Evolutionary conservation across 2,329 filamentous ascomycete genomes (phyloP), one percentile per base, ranked within the genome.

Genomic region (Verticillium longisporum): DNA sequence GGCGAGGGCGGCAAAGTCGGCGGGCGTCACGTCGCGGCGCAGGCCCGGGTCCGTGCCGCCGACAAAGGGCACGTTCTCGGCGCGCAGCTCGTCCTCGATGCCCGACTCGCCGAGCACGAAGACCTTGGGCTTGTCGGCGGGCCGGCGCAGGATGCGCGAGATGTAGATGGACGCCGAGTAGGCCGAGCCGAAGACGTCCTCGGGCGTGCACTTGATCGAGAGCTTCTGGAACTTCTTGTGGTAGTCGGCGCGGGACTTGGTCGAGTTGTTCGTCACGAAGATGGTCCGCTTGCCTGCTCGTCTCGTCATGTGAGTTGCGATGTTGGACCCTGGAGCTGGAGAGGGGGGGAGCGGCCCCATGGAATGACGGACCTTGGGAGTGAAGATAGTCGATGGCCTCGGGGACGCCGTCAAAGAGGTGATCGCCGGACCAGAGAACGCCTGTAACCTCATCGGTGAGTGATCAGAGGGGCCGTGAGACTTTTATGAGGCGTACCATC

Each of bases 251-350:
- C 95, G 89, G 11, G 94, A 97, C 74, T 99, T 99, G 61, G 95
- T 98, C 71, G 92, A 97, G 80, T 99, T 99, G 79, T 99, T 99
- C 50, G 95, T 99, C 59, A 99, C 95, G 72, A 99, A 99, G 60
- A 99, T 88, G 37, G 95, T 84, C 72, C 89, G 89, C 76, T 99
- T 99, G 72, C 91, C 93, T 95, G 59, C 33, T 14, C 9, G 18
- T 21, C 18, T 21, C 18, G 6, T 33, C 3, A 11, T 38, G 15
- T 45, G 14, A 54, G 55, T 21, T 26, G 13, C 18, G 15, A 21
- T 15, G 33, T 7, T 33, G 18, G 38, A 38, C 41, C 64, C 59
- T 38, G 57, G 15, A 18, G 38, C 18, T n/a, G 4, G n/a, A 11
- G n/a, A 18, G 45, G 18, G 18, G 18, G 18, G 6, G 1, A 41